These are phyloP conservation scores for Omphalotus guepiniiformis DNA, from an alignment of 768 basidiomycete genomes.

Conservation along the genomic window DNA sequence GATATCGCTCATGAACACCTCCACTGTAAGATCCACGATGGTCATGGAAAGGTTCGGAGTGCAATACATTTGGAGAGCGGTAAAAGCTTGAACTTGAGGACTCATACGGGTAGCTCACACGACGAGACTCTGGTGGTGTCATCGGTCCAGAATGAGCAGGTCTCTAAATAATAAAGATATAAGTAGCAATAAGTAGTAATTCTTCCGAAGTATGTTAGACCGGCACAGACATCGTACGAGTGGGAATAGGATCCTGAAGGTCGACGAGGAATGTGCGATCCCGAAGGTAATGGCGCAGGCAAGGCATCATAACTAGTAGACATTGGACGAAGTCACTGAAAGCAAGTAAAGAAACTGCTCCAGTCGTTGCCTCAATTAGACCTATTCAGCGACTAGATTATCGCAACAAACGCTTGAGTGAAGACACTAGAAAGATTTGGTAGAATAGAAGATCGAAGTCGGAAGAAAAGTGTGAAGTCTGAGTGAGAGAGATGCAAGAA, in stretches of 20 bases:
- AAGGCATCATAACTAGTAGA: slow-evolving; percentile 3
- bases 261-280: slow-evolving; percentile 29
- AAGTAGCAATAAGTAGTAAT: slow-evolving; percentile 8
- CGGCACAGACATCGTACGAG: slow-evolving; percentile 37
- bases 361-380: too few relatives aligned
- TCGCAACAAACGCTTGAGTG: too few relatives aligned
- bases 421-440: too few relatives aligned
- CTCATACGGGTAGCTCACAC: slow-evolving; percentile 2
- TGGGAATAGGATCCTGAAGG: slow-evolving; percentile 24
- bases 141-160: slow-evolving; percentile 9
- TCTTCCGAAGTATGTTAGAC: slow-evolving; percentile 6
- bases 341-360: too few relatives aligned
- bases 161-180: slow-evolving; percentile 25
- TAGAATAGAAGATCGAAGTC: too few relatives aligned
- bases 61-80: neutral
- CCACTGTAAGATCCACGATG: slow-evolving; percentile 3
- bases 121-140: slow-evolving; percentile 4
- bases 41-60: slow-evolving; percentile 1
- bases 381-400: too few relatives aligned
- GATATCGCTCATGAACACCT: slow-evolving; percentile 8
- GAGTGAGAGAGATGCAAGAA: too few relatives aligned
- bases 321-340: too few relatives aligned
- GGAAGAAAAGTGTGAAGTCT: too few relatives aligned
- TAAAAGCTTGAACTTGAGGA: neutral
- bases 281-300: slow-evolving; percentile 19